Evolutionary conservation across 352 stramenopile genomes (phyloP), one percentile per base, ranked within the genome.

Genomic region (Globisporangium spiculum): DNA sequence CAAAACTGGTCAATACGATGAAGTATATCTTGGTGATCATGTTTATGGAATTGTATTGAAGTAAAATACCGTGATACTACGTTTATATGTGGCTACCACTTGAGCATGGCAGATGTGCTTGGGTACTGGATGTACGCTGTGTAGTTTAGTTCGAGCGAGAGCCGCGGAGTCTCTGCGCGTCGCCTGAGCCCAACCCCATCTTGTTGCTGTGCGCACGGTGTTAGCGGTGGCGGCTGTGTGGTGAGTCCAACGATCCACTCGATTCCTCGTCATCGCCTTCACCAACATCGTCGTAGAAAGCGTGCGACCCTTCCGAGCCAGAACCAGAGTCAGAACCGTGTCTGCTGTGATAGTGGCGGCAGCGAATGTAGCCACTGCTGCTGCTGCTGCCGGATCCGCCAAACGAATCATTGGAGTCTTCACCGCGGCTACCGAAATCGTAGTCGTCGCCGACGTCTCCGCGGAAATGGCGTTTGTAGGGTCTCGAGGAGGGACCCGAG

Each of bases 401-500:
- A 16, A 58, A 58, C 26, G 52, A 27, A 36, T 58, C 52, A 18
- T 41, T 9, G 2, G 54, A 60, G 54, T 10, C 54, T 18, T 60
- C 54, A 1, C 18, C 36, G 7, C 54, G 8, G 34, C 34, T 41
- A 9, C 34, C 54, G 18, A 44, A 60, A 18, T 60, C 54, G 54
- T 60, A 60, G 27, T 60, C 54, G 18, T 60, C 54, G 3, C 54
- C 54, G 18, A 60, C 54, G 27, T 60, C 54, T 24, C 54, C 54
- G 18, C 54, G 54, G 54, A 63, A 63, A 34, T 63, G 20, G 20
- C 34, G n/a, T 2, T 20, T 41, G 54, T 44, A n/a, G n/a, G n/a
- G 36, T 60, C 54, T 16, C 54, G 18, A 60, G 6, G 26, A 44
- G 54, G 14, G 20, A 12, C 36, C 14, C 22, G 22, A 22, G 22